phyloP scores from a whole-genome alignment of 2,329 filamentous ascomycete genomes.

The Hypoxylon sp. region DNA sequence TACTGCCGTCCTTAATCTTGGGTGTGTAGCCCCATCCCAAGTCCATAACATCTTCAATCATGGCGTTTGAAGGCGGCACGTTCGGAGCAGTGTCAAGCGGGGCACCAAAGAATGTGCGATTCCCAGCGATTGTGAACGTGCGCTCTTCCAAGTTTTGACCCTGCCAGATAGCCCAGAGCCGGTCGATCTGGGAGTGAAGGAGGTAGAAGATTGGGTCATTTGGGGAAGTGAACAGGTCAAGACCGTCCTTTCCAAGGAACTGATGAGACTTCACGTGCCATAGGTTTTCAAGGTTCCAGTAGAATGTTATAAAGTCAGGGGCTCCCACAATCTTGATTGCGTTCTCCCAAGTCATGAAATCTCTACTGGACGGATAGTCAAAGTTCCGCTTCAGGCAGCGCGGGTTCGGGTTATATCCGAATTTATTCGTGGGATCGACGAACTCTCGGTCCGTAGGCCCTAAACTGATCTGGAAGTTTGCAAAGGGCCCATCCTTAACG shows the following conservation, averaged over 20 bases:
- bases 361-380: slow-evolving; percentile 16
- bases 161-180: slow-evolving; percentile 40
- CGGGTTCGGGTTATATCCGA: slow-evolving; percentile 30
- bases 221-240: slow-evolving; percentile 35
- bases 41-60: slow-evolving; percentile 31
- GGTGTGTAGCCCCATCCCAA: slow-evolving; percentile 30
- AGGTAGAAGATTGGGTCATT: slow-evolving; percentile 40
- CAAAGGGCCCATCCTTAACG: slow-evolving; percentile 31
- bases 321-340: slow-evolving; percentile 26
- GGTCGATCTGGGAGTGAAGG: slow-evolving; percentile 38
- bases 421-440: slow-evolving; percentile 28
- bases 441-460: slow-evolving; percentile 33
- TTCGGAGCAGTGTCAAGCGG: slow-evolving; percentile 34
- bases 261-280: slow-evolving; percentile 37
- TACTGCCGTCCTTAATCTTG: slow-evolving; percentile 27
- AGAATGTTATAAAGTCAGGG: slow-evolving; percentile 14
- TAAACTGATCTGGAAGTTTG: slow-evolving; percentile 30
- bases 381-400: slow-evolving; percentile 36
- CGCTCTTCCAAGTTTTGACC: slow-evolving; percentile 30
- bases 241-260: slow-evolving; percentile 34
- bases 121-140: slow-evolving; percentile 31
- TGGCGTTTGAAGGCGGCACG: slow-evolving; percentile 34
- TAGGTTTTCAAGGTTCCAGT: slow-evolving; percentile 18
- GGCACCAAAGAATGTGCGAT: slow-evolving; percentile 36
- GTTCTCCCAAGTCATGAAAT: slow-evolving; percentile 35